Evolutionary conservation across 2,329 filamentous ascomycete genomes (phyloP), one percentile per base, ranked within the genome.

Genomic region (Penicillium thymicola): DNA sequence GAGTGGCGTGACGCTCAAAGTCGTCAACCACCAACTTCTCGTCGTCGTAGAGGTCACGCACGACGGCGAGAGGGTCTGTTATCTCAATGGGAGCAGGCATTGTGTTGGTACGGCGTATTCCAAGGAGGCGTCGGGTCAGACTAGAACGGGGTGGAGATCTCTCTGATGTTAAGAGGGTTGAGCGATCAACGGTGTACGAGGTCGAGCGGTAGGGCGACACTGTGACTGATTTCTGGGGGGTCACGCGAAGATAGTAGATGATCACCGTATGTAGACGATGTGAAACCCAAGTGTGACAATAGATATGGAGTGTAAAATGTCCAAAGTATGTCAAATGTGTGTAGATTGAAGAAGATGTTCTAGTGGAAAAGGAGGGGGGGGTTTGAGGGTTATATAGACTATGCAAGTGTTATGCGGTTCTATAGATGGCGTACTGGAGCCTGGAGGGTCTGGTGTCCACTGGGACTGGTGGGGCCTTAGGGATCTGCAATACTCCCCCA

Each of bases 1-100:
- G 72, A 45, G 55, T 54, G 46, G 68, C 68, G 55, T 76, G 74
- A n/a, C 62, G 65, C 52, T 75, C 72, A 45, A 75, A 76, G 21
- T 65, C 63, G 27, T 64, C 57, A 56, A 76, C 67, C 25, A 76
- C 74, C 40, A 70, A 68, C 16, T 66, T 60, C 62, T 76, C 74
- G 44, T 75, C 72, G 42, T 65, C 71, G 48, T 64, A 57, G 40
- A 73, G 68, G 13, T 74, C 66, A 40, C 73, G 71, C 51, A 74
- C 71, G 38, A 69, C 62, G 51, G 66, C 62, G 42, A 65, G 62
- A 37, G 68, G 64, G 25, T 59, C 52, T 37, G 56, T 45, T 21
- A 60, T 64, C 36, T 71, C 64, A 49, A 72, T 52, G 23, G 64
- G 60, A 37, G 59, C 64, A n/a, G 71, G 70, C 70, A 72, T 73